A percentile compares a stretch with the other conserved stretches of the same genome.
These are phyloP conservation scores for Leccinum fibrillosum DNA, from an alignment of 768 basidiomycete genomes.

Conservation along the genomic window DNA sequence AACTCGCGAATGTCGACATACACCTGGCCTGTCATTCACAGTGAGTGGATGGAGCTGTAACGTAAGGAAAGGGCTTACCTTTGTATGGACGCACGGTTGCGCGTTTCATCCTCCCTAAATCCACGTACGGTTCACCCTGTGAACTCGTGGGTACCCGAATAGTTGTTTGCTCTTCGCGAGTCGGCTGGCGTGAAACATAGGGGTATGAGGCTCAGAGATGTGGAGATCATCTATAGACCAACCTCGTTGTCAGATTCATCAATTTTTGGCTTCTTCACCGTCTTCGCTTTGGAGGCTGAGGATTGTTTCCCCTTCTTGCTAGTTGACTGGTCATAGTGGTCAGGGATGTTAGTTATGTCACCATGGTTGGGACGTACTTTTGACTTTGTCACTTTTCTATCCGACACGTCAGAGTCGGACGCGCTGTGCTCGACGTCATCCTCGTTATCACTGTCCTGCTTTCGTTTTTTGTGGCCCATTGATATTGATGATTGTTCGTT, in stretches of 20 bases:
- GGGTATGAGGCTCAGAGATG: slow-evolving; percentile 6
- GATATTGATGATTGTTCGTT: neutral
- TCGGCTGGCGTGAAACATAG: slow-evolving; percentile 15
- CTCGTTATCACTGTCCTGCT: slow-evolving; percentile 17
- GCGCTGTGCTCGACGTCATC: slow-evolving; percentile 4
- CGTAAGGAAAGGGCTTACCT: slow-evolving; percentile 26
- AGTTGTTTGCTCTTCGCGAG: slow-evolving; percentile 3
- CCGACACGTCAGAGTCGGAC: slow-evolving; percentile 16
- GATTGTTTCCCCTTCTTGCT: slow-evolving; percentile 8
- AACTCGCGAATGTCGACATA: slow-evolving; percentile 76
- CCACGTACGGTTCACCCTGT: slow-evolving; percentile 48
- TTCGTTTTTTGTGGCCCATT: slow-evolving; percentile 21
- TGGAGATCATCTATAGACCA: neutral
- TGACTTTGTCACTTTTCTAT: slow-evolving; percentile 2
- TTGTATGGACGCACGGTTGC: slow-evolving; percentile 53
- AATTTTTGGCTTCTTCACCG: slow-evolving; percentile 38
- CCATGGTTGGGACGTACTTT: slow-evolving; percentile 10
- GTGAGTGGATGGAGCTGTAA: slow-evolving; percentile 28
- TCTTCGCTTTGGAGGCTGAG: slow-evolving; percentile 13
- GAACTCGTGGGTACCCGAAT: slow-evolving; percentile 15
- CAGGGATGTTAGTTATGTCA: neutral
- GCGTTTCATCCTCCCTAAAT: slow-evolving; percentile 71
- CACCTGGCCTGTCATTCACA: slow-evolving; percentile 37
- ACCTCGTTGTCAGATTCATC: slow-evolving; percentile 4
- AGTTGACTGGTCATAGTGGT: neutral